These are phyloP conservation scores for Rauvolfia tetraphylla DNA, from an alignment of 257 asterid species.

Conservation along the genomic window DNA sequence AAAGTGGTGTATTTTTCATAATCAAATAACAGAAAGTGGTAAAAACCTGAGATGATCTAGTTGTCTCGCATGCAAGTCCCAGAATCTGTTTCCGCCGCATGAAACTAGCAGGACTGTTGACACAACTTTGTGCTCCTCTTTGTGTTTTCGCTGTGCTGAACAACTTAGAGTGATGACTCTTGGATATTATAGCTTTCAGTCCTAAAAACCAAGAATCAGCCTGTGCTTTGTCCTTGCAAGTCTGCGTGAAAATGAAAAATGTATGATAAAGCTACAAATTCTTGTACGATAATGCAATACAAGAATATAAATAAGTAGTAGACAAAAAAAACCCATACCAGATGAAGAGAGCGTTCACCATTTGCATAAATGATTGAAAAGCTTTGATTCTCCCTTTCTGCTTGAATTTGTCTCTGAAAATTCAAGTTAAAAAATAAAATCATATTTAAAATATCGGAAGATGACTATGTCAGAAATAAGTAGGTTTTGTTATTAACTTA, in stretches of 20 bases:
- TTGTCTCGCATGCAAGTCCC: conserved; percentile 29
- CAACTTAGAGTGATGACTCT: conserved; percentile 24
- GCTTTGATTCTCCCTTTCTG: conserved; percentile 44
- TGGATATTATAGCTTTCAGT: conserved; percentile 34
- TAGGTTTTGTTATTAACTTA: conserved; percentile 19
- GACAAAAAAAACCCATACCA: conserved; percentile 27
- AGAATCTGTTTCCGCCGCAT: conserved; percentile 46
- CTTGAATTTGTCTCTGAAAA: conserved; percentile 37
- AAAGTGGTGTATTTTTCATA: not conserved
- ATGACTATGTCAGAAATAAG: not conserved
- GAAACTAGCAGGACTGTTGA: conserved; percentile 48
- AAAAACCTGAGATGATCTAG: conserved; percentile 32
- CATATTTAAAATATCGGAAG: not conserved
- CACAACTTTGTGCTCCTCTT: conserved; percentile 48
- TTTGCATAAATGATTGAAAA: conserved; percentile 41
- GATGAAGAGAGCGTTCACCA: conserved; percentile 39
- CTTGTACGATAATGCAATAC: not conserved
- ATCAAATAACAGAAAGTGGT: not conserved
- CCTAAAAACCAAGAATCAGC: conserved; percentile 47
- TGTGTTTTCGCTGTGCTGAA: conserved; percentile 25
- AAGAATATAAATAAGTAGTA: not conserved
- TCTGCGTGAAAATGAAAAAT: conserved; percentile 23
- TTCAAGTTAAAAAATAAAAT: not conserved
- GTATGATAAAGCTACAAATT: not conserved
- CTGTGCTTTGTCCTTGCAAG: conserved; percentile 42